Evolutionary conservation across 768 basidiomycete genomes (phyloP).

Genomic region (Pisolithus microcarpus): DNA sequence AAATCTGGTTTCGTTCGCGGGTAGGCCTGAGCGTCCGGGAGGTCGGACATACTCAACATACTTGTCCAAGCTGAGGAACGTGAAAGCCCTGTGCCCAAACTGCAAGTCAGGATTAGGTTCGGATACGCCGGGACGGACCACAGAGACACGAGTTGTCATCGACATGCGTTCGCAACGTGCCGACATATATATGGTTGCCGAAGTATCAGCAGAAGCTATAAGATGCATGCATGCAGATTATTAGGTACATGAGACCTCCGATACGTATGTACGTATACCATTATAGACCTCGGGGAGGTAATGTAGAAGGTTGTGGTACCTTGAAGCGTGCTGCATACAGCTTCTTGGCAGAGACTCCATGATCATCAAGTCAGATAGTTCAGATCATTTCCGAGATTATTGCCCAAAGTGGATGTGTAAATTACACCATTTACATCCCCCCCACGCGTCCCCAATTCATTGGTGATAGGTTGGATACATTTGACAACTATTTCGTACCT

Average conservation of each 20-base stretch:
- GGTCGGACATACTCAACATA: too few relatives aligned
- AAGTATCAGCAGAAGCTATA: not conserved
- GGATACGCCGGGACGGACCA: not conserved
- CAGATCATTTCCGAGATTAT: not conserved
- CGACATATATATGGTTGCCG: not conserved
- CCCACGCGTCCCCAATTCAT: conserved; percentile 8
- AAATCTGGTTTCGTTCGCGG: too few relatives aligned
- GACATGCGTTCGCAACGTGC: not conserved
- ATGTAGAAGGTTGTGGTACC: too few relatives aligned
- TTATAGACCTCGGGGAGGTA: not conserved
- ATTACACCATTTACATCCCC: conserved; percentile 1
- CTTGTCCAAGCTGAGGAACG: too few relatives aligned
- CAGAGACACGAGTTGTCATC: not conserved
- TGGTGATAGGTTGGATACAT: conserved; percentile 14
- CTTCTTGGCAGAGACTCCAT: too few relatives aligned
- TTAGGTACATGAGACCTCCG: not conserved
- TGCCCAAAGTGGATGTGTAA: conserved; percentile 4
- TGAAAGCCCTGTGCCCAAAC: not conserved
- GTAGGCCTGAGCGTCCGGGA: too few relatives aligned
- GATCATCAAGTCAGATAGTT: not conserved
- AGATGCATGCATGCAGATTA: not conserved
- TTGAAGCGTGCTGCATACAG: too few relatives aligned
- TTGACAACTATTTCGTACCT: conserved; percentile 25
- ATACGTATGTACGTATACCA: not conserved
- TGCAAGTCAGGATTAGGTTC: not conserved